These are phyloP conservation scores for Elsinoe fawcettii DNA, from an alignment of 2,329 filamentous ascomycete species.

Conservation along the genomic window DNA sequence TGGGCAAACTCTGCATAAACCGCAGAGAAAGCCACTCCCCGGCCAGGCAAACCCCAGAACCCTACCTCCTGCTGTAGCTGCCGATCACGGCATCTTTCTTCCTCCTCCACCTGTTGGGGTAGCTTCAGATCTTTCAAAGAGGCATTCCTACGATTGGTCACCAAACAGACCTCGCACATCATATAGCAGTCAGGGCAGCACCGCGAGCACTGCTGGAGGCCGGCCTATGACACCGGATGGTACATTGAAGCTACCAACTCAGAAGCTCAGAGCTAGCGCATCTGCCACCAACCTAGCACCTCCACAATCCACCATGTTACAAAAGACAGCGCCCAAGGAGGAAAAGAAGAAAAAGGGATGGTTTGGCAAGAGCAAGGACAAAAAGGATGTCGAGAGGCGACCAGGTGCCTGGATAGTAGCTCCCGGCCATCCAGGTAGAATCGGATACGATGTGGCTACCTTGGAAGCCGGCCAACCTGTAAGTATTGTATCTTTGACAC, in stretches of 20 bases:
- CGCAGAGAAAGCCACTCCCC: conserved; percentile 3
- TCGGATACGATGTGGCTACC: conserved; percentile 47
- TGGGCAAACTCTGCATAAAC: not conserved
- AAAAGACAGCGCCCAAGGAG: conserved; percentile 14
- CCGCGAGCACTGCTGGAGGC: conserved; percentile 2
- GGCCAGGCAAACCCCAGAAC: conserved; percentile 4
- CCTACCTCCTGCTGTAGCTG: conserved; percentile 12
- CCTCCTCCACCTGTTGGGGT: conserved; percentile 6
- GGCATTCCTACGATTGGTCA: conserved; percentile 10
- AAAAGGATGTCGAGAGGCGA: conserved; percentile 29
- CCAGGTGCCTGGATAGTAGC: conserved; percentile 49
- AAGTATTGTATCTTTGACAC: conserved; percentile 21
- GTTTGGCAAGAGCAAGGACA: conserved; percentile 27
- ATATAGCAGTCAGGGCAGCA: conserved; percentile 4
- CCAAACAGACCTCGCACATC: conserved; percentile 1
- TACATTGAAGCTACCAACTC: not conserved
- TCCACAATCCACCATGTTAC: not conserved
- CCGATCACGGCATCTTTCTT: conserved; percentile 14
- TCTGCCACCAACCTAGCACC: not conserved
- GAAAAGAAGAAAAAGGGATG: conserved; percentile 27
- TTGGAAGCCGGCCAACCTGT: conserved; percentile 47
- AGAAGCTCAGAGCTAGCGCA: conserved; percentile 1
- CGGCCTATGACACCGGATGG: conserved; percentile 10
- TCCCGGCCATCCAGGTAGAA: conserved; percentile 45
- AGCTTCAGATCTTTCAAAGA: not conserved